A percentile compares a stretch with the other conserved stretches of the same genome.
These are phyloP conservation scores for Polytrichum formosum DNA, from an alignment of 225 moss, liverwort and hornwort species.

Conservation along the genomic window DNA sequence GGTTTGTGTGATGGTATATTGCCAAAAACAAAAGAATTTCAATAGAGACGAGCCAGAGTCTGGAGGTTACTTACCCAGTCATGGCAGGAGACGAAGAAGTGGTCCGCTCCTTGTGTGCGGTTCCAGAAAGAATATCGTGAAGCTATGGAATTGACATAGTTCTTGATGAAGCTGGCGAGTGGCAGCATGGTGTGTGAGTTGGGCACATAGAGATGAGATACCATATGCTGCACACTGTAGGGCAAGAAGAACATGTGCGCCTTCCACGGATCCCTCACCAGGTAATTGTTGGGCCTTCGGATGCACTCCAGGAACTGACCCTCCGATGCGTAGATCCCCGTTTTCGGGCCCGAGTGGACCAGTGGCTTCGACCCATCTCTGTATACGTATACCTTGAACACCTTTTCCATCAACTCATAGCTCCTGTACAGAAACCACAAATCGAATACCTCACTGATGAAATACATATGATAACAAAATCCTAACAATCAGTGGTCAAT, in stretches of 20 bases:
- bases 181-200: conserved; percentile 45
- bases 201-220: conserved; percentile 43
- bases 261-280: conserved; percentile 22
- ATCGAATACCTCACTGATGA: too few relatives aligned
- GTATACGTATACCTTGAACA: conserved; percentile 46
- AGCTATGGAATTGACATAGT: conserved; percentile 40
- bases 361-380: conserved; percentile 44
- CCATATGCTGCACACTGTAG: conserved; percentile 58
- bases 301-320: conserved; percentile 50
- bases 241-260: conserved; percentile 65
- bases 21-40: too few relatives aligned
- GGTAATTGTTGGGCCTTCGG: conserved; percentile 13
- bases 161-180: conserved; percentile 50
- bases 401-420: conserved; percentile 55
- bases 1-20: too few relatives aligned
- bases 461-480: too few relatives aligned
- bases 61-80: conserved; percentile 39
- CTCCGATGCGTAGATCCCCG: conserved; percentile 53
- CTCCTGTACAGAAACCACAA: conserved; percentile 25
- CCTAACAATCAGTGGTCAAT: too few relatives aligned
- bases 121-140: conserved; percentile 47
- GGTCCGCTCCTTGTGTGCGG: conserved; percentile 51
- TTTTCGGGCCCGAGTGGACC: conserved; percentile 37
- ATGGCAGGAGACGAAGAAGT: conserved; percentile 61
- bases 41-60: too few relatives aligned